Percentiles rank a stretch among this genome's conserved stretches.
These are phyloP conservation scores for Cystobasidium onofrii DNA, from an alignment of 768 basidiomycete genomes.

Conservation along the genomic window DNA sequence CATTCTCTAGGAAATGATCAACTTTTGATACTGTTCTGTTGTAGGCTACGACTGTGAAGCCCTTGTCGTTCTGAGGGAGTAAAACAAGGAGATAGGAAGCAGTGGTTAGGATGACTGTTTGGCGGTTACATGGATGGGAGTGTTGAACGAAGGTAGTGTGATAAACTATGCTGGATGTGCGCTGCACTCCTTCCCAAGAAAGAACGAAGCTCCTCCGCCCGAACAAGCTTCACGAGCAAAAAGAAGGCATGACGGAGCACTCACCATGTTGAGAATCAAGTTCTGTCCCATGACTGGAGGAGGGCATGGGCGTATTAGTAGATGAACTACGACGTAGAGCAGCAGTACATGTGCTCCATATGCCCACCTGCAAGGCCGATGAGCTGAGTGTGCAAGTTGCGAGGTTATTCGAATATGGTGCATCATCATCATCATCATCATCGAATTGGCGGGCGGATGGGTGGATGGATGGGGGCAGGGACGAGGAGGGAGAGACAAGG, in stretches of 20 bases:
- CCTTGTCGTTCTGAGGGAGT: slow-evolving; percentile 97
- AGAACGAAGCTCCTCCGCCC: no score
- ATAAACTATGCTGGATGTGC: no score
- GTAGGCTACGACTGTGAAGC: slow-evolving; percentile 91
- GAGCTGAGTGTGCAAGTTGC: slow-evolving; percentile 34
- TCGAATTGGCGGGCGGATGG: background rate
- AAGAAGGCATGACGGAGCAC: background rate
- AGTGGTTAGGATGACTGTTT: no score
- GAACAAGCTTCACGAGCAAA: background rate
- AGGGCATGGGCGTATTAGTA: background rate
- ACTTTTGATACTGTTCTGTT: slow-evolving; percentile 97
- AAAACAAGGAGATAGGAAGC: slow-evolving; percentile 65
- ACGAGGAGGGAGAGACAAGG: background rate
- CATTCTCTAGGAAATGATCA: slow-evolving; percentile 86
- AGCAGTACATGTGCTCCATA: background rate
- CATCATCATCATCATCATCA: background rate
- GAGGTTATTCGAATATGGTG: background rate
- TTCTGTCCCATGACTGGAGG: slow-evolving; percentile 39
- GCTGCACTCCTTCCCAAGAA: no score
- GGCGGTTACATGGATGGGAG: slow-evolving; percentile 28
- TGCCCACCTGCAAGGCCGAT: slow-evolving; percentile 41
- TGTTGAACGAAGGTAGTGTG: no score
- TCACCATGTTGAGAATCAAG: slow-evolving; percentile 40
- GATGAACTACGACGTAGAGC: no score
- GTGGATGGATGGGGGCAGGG: background rate